Evolutionary conservation across 192 early-diverging fungal species (phyloP), one percentile per base, ranked within the genome.

Genomic region (Coemansia sp.): DNA sequence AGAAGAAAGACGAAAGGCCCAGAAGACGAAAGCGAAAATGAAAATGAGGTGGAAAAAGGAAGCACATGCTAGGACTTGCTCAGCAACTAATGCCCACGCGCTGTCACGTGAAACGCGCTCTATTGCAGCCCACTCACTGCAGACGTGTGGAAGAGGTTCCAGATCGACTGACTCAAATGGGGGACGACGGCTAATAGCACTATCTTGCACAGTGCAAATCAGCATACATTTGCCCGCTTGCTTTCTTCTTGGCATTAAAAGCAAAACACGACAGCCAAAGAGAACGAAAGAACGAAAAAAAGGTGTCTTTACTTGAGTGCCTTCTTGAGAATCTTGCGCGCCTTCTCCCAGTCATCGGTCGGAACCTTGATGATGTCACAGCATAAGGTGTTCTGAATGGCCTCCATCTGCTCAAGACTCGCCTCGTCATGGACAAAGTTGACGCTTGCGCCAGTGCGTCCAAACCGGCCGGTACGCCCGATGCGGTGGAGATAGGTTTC

Each of bases 401-500:
- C 84, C 67, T 88, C 86, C 91, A 97, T 93, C 75, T 95, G 87
- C 44, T 85, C 74, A 79, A 85, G 88, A 32, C 85, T 88, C 73
- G 82, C 81, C 37, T 87, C 73, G 68, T 96, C 88, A 65, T 96
- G 93, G 2, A 95, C 90, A 87, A 99, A 95, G 79, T 98, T 99
- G 79, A 99, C 92, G 61, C 90, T 90, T 10, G 95, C 92, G 12
- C 97, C 97, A 0, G 89, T 92, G 63, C 97, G 91, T 6, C 97
- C 97, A 70, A 99, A 99, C 53, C 97, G 86, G 60, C 97, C 97
- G 1, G 97, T 99, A 64, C 97, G 90, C 7, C 97, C 97, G 73
- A 99, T 98, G 65, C 97, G 91, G 79, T 99, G 97, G 44, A 99
- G 84, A 68, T 99, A 99, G 0, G 97, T 97, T 68, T 98, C 96